Base-by-base conservation (phyloP, 73 alveolate species). In the Paramecium pentaurelia region DNA sequence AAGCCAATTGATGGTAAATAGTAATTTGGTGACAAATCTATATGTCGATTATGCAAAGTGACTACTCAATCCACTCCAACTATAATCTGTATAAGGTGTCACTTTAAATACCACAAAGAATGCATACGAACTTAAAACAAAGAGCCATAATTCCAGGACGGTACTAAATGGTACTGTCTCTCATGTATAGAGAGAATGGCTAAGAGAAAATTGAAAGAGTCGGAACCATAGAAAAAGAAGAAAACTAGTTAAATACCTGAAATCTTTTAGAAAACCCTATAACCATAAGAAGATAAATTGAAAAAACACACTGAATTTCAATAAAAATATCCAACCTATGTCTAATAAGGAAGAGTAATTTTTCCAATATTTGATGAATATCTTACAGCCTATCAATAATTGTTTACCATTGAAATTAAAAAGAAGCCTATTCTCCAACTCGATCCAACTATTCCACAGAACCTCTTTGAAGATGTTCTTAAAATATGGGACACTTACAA, bases 1-100 rank as follows among this genome's bases (percentile, higher is more conserved):
- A 80, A 80, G 91, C 91, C 91, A 80, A 80, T 80, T 36, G 91
- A 80, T 80, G 91, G 91, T 5, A 80, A 80, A 47, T 36, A 80
- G 58, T 58, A 80, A 49, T 80, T 80, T 27, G 91, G 91, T 9
- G 91, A 80, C 28, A 80, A 80, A 49, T 40, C 91, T 18, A 80
- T 80, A 32, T 80, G 91, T 25, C 71, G 91, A 45, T 42, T 80
- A 42, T 80, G 91, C 91, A 73, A 73, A 40, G 12, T 37, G 60
- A 73, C 87, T 36, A 73, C 91, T 32, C 77, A 22, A 27, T 45
- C 71, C 49, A 80, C 71, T 36, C 77, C 75, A 34, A 73, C 87
- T 28, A 25, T 80, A 36, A 80, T 80, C 25, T 80, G 91, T 64
- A 80, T 32, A 8, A 22, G 91, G 77, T 80, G 91, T 47, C 91